Conservation (phyloP, 148 eudicot species). For the Rhododendron williamsianum region DNA sequence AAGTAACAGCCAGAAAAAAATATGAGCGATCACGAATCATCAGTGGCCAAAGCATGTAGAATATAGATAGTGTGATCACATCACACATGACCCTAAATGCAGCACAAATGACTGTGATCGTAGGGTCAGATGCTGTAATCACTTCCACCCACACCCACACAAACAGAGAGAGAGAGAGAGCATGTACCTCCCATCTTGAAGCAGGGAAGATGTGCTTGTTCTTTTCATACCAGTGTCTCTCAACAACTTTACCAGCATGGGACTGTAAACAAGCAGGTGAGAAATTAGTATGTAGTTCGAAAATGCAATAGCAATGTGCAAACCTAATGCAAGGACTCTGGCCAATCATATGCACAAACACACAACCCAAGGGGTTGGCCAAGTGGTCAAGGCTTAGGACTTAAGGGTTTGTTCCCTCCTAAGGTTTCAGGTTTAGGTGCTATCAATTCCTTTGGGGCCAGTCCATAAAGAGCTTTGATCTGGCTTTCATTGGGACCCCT, state of each 20-base stretch:
- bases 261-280: slow-evolving; percentile 47
- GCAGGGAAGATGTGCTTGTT: slow-evolving; percentile 98
- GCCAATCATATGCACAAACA: background rate
- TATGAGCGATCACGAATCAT: background rate
- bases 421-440: too few species aligned
- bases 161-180: slow-evolving; percentile 11
- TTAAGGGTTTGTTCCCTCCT: too few species aligned
- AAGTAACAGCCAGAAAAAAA: background rate
- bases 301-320: background rate
- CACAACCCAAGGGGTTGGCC: background rate
- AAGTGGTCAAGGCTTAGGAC: too few species aligned
- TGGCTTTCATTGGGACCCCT: too few species aligned
- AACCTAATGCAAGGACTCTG: background rate
- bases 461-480: too few species aligned
- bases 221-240: slow-evolving; percentile 98
- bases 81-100: background rate
- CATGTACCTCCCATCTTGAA: slow-evolving; percentile 93
- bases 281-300: background rate
- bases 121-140: background rate
- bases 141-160: background rate
- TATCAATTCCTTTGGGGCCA: too few species aligned
- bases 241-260: slow-evolving; percentile 98
- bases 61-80: background rate
- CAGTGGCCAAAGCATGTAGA: background rate
- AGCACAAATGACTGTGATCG: background rate